Conservation (phyloP, 768 basidiomycete genomes). For the Daedaleopsis nitida region DNA sequence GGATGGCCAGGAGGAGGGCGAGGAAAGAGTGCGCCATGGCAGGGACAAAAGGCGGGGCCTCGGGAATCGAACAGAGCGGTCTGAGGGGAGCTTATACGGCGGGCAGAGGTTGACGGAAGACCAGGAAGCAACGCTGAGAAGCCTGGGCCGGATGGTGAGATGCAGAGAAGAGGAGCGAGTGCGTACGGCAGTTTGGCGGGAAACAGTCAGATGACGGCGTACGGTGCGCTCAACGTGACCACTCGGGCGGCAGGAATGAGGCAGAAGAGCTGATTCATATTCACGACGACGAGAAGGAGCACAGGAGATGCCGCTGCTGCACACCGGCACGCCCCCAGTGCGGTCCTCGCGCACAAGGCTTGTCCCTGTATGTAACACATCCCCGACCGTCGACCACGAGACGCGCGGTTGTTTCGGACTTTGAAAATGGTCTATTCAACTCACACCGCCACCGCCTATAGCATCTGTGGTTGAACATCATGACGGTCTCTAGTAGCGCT, state of each 20-base stretch:
- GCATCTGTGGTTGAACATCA: too few relatives aligned
- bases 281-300: too few relatives aligned
- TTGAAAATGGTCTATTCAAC: too few relatives aligned
- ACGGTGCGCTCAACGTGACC: neutral
- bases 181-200: neutral
- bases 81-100: neutral
- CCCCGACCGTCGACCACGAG: too few relatives aligned
- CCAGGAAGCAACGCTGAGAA: neutral
- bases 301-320: too few relatives aligned
- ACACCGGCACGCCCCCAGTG: too few relatives aligned
- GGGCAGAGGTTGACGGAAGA: neutral
- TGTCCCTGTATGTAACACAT: too few relatives aligned
- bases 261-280: neutral
- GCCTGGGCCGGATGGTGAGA: neutral
- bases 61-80: neutral
- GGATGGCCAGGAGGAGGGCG: constrained; percentile 9
- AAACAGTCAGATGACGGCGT: constrained; percentile 3
- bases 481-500: too few relatives aligned
- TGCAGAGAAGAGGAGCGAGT: neutral
- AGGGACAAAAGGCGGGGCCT: neutral
- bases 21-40: constrained; percentile 14
- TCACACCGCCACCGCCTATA: too few relatives aligned
- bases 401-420: too few relatives aligned
- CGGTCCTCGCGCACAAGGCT: too few relatives aligned
- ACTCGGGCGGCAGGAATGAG: constrained; percentile 1